phyloP scores from a whole-genome alignment of 169 alveolate species.

The Toxoplasma gondii region DNA sequence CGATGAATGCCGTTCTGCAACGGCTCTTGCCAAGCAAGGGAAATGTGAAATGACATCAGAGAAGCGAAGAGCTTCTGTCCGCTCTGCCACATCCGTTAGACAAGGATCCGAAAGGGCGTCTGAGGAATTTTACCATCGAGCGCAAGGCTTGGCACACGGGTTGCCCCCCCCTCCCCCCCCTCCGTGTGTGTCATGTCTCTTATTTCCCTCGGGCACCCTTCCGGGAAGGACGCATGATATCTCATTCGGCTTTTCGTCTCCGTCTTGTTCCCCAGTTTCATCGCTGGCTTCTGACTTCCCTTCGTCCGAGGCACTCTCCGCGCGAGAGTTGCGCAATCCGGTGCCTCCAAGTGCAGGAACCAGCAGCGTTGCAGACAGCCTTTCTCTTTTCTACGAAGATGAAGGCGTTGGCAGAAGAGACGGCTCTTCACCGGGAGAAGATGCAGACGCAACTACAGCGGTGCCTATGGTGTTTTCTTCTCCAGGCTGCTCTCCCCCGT shows the following conservation, averaged over 20 bases:
- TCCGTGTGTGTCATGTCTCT: neutral
- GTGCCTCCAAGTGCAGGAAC: neutral
- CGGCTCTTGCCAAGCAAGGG: too few relatives aligned
- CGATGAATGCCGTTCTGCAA: too few relatives aligned
- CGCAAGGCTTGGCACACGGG: neutral
- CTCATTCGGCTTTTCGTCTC: neutral
- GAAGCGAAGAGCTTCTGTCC: too few relatives aligned
- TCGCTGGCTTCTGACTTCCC: neutral
- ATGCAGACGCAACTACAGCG: slow-evolving; percentile 30
- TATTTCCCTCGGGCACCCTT: neutral
- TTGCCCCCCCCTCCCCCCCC: neutral
- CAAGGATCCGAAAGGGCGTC: too few relatives aligned
- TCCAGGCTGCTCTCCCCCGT: slow-evolving; percentile 27
- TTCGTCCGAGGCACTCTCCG: neutral
- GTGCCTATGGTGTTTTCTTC: slow-evolving; percentile 1
- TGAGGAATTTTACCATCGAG: neutral
- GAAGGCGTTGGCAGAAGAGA: neutral
- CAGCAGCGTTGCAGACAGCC: neutral
- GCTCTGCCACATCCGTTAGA: too few relatives aligned
- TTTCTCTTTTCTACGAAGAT: neutral
- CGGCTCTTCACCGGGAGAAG: slow-evolving; percentile 2
- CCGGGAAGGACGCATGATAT: neutral
- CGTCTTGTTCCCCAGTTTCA: neutral
- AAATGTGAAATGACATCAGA: too few relatives aligned
- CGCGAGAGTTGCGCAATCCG: too few relatives aligned